phyloP scores from a whole-genome alignment of 768 basidiomycete species.

The Agaricus sinodeliciosus region DNA sequence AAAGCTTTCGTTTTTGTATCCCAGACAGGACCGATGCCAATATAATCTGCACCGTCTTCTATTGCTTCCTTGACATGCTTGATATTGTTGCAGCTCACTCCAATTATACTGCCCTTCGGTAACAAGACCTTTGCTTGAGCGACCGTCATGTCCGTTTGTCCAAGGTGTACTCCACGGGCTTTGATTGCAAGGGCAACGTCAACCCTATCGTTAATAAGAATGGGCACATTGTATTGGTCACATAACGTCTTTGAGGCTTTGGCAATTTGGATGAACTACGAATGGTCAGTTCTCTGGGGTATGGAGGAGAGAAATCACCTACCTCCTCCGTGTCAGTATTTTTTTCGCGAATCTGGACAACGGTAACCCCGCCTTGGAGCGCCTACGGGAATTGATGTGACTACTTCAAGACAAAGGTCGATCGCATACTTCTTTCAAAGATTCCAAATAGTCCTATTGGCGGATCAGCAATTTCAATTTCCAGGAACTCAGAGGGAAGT shows the following conservation, averaged over 20 bases:
- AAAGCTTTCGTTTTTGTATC: constrained; percentile 75
- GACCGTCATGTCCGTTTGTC: constrained; percentile 82
- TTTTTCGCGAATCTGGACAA: constrained; percentile 91
- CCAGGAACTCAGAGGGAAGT: constrained; percentile 9
- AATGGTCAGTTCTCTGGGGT: background rate
- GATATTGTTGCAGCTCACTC: constrained; percentile 68
- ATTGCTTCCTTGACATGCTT: constrained; percentile 61
- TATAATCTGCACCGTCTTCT: constrained; percentile 67
- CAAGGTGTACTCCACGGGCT: constrained; percentile 81
- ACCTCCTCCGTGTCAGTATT: constrained; percentile 74
- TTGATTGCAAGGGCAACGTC: constrained; percentile 79
- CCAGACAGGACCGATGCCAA: constrained; percentile 86
- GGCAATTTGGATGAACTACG: constrained; percentile 75
- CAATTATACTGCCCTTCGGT: constrained; percentile 65
- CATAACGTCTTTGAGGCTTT: constrained; percentile 63
- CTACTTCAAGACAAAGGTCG: background rate
- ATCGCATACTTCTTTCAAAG: constrained; percentile 60
- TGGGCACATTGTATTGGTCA: constrained; percentile 67
- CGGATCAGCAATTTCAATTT: constrained; percentile 10
- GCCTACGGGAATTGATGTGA: constrained; percentile 38
- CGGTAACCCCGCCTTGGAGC: constrained; percentile 78
- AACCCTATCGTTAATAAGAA: constrained; percentile 84
- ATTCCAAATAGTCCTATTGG: constrained; percentile 57
- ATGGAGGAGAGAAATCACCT: constrained; percentile 16
- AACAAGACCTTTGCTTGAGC: constrained; percentile 59